Conservation (phyloP, 75 land plant species). For the Picea sitchensis region DNA sequence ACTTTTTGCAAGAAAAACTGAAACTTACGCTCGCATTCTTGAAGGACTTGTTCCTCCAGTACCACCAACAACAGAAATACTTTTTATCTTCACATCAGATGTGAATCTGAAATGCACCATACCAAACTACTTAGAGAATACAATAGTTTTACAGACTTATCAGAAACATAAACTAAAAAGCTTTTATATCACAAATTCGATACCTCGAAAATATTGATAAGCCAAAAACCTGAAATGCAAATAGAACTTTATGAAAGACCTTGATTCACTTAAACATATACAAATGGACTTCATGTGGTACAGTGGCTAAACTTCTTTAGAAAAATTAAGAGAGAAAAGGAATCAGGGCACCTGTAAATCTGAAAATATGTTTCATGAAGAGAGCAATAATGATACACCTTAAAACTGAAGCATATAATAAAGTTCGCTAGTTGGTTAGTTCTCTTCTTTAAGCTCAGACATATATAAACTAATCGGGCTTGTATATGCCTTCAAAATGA, state of each 20-base stretch:
- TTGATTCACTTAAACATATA: no score
- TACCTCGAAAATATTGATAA: neutral
- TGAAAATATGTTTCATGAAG: neutral
- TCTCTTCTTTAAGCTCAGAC: neutral
- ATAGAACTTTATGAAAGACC: no score
- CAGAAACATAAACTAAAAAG: no score
- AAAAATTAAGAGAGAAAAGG: neutral
- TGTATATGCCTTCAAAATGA: neutral
- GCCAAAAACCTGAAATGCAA: neutral
- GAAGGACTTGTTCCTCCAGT: conserved; percentile 88
- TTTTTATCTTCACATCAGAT: conserved; percentile 96
- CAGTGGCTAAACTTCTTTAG: neutral
- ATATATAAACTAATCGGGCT: no score
- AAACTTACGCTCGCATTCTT: conserved; percentile 90
- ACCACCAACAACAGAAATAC: conserved; percentile 92
- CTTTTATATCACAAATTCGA: no score
- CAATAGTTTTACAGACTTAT: neutral
- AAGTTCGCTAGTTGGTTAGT: neutral
- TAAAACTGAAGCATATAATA: neutral
- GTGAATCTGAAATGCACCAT: conserved; percentile 69
- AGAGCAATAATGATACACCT: neutral
- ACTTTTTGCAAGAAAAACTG: neutral
- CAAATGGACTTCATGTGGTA: no score
- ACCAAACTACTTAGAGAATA: neutral
- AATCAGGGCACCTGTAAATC: neutral